Evolutionary conservation across 2,329 filamentous ascomycete species (phyloP).

Genomic region (Annulohypoxylon truncatum): DNA sequence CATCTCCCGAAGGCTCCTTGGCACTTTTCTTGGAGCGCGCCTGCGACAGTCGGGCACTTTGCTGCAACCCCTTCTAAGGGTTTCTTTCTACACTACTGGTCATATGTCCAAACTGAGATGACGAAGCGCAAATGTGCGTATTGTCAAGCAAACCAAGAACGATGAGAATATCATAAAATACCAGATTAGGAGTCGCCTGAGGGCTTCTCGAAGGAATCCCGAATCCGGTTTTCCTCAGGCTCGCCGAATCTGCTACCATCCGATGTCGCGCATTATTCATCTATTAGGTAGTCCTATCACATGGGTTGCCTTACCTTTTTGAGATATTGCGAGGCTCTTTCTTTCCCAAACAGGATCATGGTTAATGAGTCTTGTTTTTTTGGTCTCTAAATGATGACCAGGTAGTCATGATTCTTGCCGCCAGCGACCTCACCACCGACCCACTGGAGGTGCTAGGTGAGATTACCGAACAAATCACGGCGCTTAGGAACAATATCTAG

Average conservation of each 20-base stretch:
- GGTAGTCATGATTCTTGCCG: slow-evolving; percentile 41
- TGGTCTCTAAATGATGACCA: slow-evolving; percentile 12
- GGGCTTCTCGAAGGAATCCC: not conserved
- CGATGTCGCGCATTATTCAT: not conserved
- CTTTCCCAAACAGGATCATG: not conserved
- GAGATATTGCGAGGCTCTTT: not conserved
- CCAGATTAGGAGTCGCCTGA: not conserved
- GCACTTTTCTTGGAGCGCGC: slow-evolving; percentile 29
- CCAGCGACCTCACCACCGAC: slow-evolving; percentile 40
- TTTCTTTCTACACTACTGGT: not conserved
- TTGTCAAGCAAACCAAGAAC: not conserved
- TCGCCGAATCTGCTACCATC: not conserved
- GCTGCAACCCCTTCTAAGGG: slow-evolving; percentile 2
- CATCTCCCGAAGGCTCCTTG: slow-evolving; percentile 6
- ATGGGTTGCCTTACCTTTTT: not conserved
- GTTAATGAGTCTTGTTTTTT: slow-evolving; percentile 3
- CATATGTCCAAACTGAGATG: not conserved
- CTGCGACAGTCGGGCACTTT: slow-evolving; percentile 9
- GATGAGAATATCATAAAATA: not conserved
- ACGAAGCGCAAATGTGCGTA: not conserved
- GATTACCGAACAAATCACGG: slow-evolving; percentile 45
- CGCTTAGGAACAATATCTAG: slow-evolving; percentile 20
- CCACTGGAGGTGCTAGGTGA: slow-evolving; percentile 28
- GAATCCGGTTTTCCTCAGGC: not conserved
- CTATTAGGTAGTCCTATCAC: not conserved